Evolutionary conservation across 2,329 filamentous ascomycete genomes (phyloP), one percentile per base, ranked within the genome.

Genomic region (Onygenales sp.): DNA sequence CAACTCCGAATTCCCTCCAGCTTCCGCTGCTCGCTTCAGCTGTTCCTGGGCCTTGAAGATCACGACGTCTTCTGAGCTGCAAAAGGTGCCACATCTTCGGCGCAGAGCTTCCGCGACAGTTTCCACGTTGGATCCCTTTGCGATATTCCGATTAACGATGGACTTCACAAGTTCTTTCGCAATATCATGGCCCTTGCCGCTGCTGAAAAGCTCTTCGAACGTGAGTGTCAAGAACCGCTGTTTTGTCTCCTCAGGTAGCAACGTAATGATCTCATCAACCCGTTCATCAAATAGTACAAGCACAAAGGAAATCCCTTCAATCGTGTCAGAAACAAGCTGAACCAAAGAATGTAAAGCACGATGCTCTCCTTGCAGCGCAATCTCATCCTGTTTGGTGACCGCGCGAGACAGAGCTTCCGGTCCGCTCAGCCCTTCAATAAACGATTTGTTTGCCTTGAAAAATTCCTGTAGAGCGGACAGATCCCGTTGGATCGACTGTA

Each of bases 21-120:
- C 82, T 67, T 96, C 91, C 2, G 85, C 84, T 1, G 92, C 92
- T 60, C 89, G 82, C 75, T 95, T 94, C 51, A 97, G 75, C 63
- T 92, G 87, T 69, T 98, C 93, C 67, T 97, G 92, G 0, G 93
- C 93, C 71, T 95, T 97, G 83, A 98, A 98, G 61, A 96, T 92
- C 59, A 97, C 84, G 1, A 97, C 93, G 72, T 98, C 93, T 59
- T 98, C 92, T 0, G 92, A 85, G 64, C 91, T 96, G 69, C 93
- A 98, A 78, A 98, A 98, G 71, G 87, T 96, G 57, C 93, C 94
- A 62, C 93, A 98, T 62, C 91, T 83, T 61, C 93, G 81, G 46
- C 93, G 82, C 49, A 98, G 75, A n/a, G 91, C 89, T 69, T 98
- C 93, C 0, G 93, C 92, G 27, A 98, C 90, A 0, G 91, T 96